Conservation (phyloP, 371 early-diverging fungal genomes). For the Circinella minor region DNA sequence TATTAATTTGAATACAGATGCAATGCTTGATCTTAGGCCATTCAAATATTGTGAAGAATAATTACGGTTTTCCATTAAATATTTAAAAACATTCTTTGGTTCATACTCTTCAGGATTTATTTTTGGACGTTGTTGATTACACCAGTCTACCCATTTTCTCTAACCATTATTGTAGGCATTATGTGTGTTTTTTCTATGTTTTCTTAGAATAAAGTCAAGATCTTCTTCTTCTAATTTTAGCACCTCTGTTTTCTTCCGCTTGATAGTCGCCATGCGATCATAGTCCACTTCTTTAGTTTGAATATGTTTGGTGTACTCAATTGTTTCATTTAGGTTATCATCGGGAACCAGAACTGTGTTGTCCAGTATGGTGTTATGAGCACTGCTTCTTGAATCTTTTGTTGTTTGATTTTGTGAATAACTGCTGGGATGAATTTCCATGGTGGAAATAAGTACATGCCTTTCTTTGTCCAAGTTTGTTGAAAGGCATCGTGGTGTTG, state of each 20-base stretch:
- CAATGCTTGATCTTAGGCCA: not conserved
- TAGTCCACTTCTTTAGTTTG: not conserved
- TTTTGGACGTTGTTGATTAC: no score
- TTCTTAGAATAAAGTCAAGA: not conserved
- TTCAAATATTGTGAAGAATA: not conserved
- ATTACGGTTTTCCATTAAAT: not conserved
- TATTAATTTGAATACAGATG: not conserved
- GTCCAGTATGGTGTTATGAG: constrained; percentile 2
- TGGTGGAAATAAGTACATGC: constrained; percentile 27
- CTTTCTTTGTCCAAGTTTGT: constrained; percentile 23
- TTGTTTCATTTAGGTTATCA: not conserved
- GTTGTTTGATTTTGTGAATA: not conserved
- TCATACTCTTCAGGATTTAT: not conserved
- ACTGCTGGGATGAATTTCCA: constrained; percentile 18
- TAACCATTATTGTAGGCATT: no score
- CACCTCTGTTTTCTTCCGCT: not conserved
- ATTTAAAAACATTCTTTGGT: not conserved
- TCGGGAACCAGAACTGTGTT: not conserved
- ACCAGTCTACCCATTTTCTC: no score
- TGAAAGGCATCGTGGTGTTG: constrained; percentile 31
- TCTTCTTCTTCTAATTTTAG: not conserved
- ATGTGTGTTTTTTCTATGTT: not conserved
- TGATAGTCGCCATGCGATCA: not conserved
- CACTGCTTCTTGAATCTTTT: not conserved
- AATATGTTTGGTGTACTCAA: not conserved